phyloP scores from a whole-genome alignment of 768 basidiomycete species.

The button mushroom (Agaricus bisporus) region DNA sequence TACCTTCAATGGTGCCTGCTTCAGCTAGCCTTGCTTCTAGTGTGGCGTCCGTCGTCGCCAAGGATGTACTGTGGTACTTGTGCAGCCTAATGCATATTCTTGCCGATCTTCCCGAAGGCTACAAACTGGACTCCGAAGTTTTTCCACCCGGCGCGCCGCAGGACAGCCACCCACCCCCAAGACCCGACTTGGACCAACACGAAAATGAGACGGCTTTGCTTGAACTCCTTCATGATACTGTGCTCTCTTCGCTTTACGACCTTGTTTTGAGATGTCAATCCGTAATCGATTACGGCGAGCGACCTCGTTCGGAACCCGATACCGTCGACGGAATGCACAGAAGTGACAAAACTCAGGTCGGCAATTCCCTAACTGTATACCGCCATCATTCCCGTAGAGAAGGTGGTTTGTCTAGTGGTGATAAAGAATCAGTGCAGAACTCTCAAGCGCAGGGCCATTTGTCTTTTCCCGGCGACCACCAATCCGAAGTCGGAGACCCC shows the following conservation, averaged over 20 bases:
- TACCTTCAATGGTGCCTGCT: neutral
- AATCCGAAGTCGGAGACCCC: constrained; percentile 11
- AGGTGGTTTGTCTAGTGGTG: neutral
- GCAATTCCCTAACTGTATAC: neutral
- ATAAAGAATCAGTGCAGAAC: neutral
- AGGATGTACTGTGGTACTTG: constrained; percentile 49
- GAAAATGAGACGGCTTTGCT: neutral
- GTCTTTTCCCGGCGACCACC: neutral
- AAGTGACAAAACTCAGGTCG: neutral
- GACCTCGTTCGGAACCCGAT: neutral
- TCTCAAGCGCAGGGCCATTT: constrained; percentile 4
- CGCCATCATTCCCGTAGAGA: neutral
- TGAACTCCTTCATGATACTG: constrained; percentile 8
- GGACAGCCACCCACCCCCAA: neutral
- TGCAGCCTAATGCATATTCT: constrained; percentile 37
- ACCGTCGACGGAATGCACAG: neutral
- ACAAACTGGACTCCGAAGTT: neutral
- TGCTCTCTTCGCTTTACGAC: constrained; percentile 12
- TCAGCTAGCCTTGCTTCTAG: constrained; percentile 16
- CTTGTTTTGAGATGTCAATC: constrained; percentile 13
- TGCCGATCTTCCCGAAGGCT: constrained; percentile 15
- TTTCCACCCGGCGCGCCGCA: neutral
- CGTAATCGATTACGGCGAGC: neutral
- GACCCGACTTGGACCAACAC: neutral
- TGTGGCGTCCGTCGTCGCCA: constrained; percentile 34